These are phyloP conservation scores for Aspergillus nanangensis DNA, from an alignment of 495 filamentous ascomycete species.

Conservation along the genomic window DNA sequence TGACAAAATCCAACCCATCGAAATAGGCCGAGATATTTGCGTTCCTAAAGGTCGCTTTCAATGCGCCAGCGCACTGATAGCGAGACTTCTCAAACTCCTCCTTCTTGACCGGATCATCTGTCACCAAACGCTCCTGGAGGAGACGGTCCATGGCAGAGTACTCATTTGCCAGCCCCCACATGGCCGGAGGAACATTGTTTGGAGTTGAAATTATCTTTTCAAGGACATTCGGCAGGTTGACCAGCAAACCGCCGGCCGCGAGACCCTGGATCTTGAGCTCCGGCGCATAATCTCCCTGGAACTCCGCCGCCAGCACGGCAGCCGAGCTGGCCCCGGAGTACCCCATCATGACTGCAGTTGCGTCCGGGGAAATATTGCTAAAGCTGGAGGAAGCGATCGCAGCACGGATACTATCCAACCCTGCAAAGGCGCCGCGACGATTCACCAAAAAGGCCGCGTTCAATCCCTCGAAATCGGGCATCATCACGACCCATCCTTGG, in stretches of 20 bases:
- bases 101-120: not conserved
- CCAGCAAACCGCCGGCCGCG: not conserved
- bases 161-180: constrained; percentile 3
- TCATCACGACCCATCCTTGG: constrained; percentile 1
- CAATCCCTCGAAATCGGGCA: constrained; percentile 2
- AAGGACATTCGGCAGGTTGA: not conserved
- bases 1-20: not conserved
- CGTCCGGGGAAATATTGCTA: not conserved
- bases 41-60: not conserved
- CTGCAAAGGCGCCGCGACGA: not conserved
- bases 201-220: not conserved
- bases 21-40: not conserved
- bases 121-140: not conserved
- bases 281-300: not conserved
- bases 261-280: constrained; percentile 2
- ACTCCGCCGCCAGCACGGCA: constrained; percentile 1
- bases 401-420: constrained; percentile 2
- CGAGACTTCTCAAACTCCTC: not conserved
- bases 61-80: not conserved
- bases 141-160: not conserved
- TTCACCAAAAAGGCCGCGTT: constrained; percentile 1
- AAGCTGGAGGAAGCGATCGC: not conserved
- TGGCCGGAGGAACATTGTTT: not conserved
- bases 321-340: not conserved
- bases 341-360: not conserved